These are phyloP conservation scores for Kockiozyma suomiensis DNA, from an alignment of 805 yeast species.

Conservation along the genomic window DNA sequence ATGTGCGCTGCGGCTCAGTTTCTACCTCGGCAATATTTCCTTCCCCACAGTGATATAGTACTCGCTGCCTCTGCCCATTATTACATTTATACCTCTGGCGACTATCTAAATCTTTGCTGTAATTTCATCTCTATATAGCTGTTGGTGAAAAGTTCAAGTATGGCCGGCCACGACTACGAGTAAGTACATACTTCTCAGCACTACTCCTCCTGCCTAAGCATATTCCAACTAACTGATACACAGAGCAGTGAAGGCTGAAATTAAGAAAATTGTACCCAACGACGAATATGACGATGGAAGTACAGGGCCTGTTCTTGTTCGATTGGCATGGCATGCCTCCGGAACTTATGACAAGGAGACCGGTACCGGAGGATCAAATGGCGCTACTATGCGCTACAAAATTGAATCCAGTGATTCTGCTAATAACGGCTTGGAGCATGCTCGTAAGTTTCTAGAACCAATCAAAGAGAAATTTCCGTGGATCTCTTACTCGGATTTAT, in stretches of 20 bases:
- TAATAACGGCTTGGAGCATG: constrained; percentile 65
- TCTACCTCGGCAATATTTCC: too few species aligned
- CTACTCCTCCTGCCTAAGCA: neutral
- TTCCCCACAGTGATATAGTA: too few species aligned
- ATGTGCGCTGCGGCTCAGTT: too few species aligned
- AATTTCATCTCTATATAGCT: too few species aligned
- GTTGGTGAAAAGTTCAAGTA: too few species aligned
- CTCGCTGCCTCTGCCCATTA: too few species aligned
- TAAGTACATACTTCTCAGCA: neutral
- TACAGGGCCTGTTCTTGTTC: constrained; percentile 73
- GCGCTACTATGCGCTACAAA: constrained; percentile 56
- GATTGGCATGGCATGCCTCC: constrained; percentile 84
- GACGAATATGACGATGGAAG: constrained; percentile 66
- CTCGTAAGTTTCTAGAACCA: constrained; percentile 58
- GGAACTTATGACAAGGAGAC: constrained; percentile 69
- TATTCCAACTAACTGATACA: neutral
- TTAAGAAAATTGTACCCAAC: constrained; percentile 42
- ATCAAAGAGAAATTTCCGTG: constrained; percentile 63
- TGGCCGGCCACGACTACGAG: constrained; percentile 19
- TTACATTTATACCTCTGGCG: too few species aligned
- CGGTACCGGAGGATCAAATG: constrained; percentile 57
- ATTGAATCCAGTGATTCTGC: constrained; percentile 58
- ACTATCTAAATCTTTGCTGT: too few species aligned
- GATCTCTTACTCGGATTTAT: constrained; percentile 78
- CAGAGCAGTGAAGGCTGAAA: constrained; percentile 44